Evolutionary conservation across 441 rosid species (phyloP).

Genomic region (Viola pubescens): DNA sequence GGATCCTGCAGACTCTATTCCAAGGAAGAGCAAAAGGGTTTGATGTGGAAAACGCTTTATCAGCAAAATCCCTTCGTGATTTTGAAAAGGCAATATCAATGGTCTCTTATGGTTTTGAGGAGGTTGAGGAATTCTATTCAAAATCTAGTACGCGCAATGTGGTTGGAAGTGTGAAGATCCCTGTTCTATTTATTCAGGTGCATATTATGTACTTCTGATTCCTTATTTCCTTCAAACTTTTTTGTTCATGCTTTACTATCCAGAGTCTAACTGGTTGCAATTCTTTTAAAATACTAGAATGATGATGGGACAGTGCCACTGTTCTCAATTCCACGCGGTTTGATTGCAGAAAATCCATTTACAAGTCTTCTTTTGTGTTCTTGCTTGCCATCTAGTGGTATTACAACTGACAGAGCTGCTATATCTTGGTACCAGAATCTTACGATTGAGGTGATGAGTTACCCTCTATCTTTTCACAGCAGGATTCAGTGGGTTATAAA

Average conservation of each 20-base stretch:
- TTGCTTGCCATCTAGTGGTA: slow-evolving; percentile 35
- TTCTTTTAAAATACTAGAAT: slow-evolving; percentile 48
- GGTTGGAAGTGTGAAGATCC: slow-evolving; percentile 79
- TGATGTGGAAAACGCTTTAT: slow-evolving; percentile 80
- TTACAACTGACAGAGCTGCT: slow-evolving; percentile 34
- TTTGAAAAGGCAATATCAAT: slow-evolving; percentile 90
- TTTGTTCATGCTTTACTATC: background rate
- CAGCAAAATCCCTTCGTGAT: slow-evolving; percentile 76
- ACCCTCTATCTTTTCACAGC: slow-evolving; percentile 10
- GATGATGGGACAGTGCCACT: slow-evolving; percentile 68
- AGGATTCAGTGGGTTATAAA: background rate
- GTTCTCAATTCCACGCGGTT: slow-evolving; percentile 66
- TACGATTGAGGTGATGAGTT: slow-evolving; percentile 57
- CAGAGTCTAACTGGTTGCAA: slow-evolving; percentile 19
- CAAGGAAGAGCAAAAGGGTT: slow-evolving; percentile 81
- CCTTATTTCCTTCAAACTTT: slow-evolving; percentile 7
- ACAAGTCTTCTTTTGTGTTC: slow-evolving; percentile 84
- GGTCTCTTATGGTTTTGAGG: slow-evolving; percentile 76
- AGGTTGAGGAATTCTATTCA: slow-evolving; percentile 75
- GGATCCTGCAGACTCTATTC: slow-evolving; percentile 58
- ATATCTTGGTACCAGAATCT: slow-evolving; percentile 79
- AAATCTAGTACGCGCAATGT: slow-evolving; percentile 59
- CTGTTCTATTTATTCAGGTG: slow-evolving; percentile 94
- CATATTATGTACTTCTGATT: slow-evolving; percentile 15
- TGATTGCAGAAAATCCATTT: slow-evolving; percentile 88